Evolutionary conservation across 495 filamentous ascomycete genomes (phyloP).

Genomic region (Aspergillus ellipticus): DNA sequence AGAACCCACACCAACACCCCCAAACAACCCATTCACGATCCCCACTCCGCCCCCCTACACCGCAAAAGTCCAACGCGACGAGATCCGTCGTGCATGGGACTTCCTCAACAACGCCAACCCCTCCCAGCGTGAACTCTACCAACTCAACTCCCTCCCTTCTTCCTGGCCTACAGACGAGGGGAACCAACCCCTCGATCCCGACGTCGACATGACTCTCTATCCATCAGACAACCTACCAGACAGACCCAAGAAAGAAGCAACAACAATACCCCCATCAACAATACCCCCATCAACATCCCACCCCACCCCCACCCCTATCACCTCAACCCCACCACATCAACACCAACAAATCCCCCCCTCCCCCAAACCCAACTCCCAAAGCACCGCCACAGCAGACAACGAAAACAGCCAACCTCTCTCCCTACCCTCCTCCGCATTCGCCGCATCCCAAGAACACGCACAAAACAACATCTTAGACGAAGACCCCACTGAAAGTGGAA

Average conservation of each 20-base stretch:
- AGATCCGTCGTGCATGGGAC: constrained; percentile 26
- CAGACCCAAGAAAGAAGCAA: not conserved
- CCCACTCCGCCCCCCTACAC: constrained; percentile 1
- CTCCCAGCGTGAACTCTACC: constrained; percentile 8
- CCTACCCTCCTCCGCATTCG: constrained; percentile 17
- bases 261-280: too few relatives aligned
- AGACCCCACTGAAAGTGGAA: too few relatives aligned
- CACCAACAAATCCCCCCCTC: not conserved
- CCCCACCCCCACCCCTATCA: too few relatives aligned
- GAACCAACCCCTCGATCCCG: not conserved
- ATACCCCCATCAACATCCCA: too few relatives aligned
- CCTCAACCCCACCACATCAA: not conserved
- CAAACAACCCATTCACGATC: not conserved
- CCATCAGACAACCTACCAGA: not conserved
- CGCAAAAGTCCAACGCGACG: constrained; percentile 18
- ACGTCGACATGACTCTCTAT: not conserved
- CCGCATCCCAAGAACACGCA: constrained; percentile 15
- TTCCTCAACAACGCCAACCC: constrained; percentile 22
- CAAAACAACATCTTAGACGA: not conserved
- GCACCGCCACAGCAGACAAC: not conserved
- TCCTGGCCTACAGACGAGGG: constrained; percentile 20
- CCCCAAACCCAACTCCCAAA: not conserved
- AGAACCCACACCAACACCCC: constrained; percentile 1
- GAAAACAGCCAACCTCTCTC: constrained; percentile 4
- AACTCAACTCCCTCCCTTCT: constrained; percentile 32